Evolutionary conservation across 129 eudicot genomes (phyloP).

Genomic region (Cynara cardunculus): DNA sequence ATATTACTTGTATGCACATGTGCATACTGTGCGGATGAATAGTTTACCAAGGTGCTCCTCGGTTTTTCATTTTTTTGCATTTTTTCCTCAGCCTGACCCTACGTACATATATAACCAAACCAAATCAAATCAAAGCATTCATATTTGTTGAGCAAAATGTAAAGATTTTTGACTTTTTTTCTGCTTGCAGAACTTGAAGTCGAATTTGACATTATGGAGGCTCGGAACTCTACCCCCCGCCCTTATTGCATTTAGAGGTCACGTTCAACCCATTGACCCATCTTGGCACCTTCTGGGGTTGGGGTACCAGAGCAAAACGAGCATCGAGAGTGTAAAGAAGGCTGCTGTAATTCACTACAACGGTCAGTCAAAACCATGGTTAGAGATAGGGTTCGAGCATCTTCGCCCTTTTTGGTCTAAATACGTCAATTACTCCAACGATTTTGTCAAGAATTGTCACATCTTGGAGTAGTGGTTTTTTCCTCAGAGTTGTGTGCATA

Average conservation of each 20-base stretch:
- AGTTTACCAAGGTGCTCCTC: neutral
- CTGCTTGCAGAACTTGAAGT: conserved; percentile 70
- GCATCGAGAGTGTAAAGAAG: conserved; percentile 58
- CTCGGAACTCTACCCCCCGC: conserved; percentile 97
- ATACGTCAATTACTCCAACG: conserved; percentile 80
- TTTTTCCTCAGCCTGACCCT: neutral
- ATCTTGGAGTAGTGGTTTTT: conserved; percentile 63
- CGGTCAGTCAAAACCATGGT: conserved; percentile 98
- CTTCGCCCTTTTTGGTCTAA: conserved; percentile 97
- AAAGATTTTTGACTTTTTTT: conserved; percentile 16
- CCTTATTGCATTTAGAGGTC: conserved; percentile 80
- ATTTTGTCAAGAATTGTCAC: conserved; percentile 73
- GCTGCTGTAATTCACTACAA: conserved; percentile 99
- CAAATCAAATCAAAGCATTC: neutral
- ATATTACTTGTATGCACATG: no score
- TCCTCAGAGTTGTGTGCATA: conserved; percentile 5
- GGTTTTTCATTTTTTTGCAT: no score
- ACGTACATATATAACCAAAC: neutral
- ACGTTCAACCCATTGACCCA: conserved; percentile 80
- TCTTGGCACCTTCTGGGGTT: conserved; percentile 98
- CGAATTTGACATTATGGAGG: conserved; percentile 88
- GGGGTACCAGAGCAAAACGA: conserved; percentile 84
- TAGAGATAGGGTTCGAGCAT: conserved; percentile 91
- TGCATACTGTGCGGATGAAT: neutral
- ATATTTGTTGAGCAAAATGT: no score